Percentiles rank a stretch among this genome's conserved stretches.
phyloP scores from a whole-genome alignment of 2,329 filamentous ascomycete genomes.

The Thyridium curvatum region DNA sequence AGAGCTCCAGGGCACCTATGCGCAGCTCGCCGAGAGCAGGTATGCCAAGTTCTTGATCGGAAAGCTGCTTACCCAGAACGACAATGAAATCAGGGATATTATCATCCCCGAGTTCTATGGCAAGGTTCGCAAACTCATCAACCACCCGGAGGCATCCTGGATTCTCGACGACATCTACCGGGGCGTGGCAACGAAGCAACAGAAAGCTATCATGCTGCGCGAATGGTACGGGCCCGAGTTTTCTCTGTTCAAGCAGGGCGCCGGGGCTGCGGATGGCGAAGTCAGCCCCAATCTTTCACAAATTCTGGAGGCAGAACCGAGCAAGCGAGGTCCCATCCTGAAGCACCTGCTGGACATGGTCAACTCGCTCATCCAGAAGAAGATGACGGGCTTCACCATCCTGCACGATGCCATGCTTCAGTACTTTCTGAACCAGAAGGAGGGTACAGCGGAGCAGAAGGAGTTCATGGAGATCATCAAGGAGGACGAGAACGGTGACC shows the following conservation, averaged over 20 bases:
- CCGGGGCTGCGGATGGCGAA: constrained; percentile 17
- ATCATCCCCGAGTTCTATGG: constrained; percentile 95
- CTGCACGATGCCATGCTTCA: constrained; percentile 97
- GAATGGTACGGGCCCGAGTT: constrained; percentile 98
- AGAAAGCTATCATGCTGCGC: constrained; percentile 77
- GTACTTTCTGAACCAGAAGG: constrained; percentile 77
- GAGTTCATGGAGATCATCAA: constrained; percentile 89
- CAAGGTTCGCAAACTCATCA: constrained; percentile 85
- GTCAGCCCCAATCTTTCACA: constrained; percentile 62
- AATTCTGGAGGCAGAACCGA: constrained; percentile 71
- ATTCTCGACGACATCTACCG: constrained; percentile 97
- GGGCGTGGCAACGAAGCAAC: constrained; percentile 74
- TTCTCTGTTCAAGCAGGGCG: constrained; percentile 58
- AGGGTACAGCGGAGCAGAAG: constrained; percentile 72
- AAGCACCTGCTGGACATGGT: constrained; percentile 79
- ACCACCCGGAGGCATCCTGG: constrained; percentile 94
- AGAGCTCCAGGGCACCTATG: constrained; percentile 81
- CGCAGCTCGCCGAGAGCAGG: constrained; percentile 81
- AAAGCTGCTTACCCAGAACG: constrained; percentile 90
- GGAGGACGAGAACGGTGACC: constrained; percentile 82
- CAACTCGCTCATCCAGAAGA: constrained; percentile 92
- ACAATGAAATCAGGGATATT: constrained; percentile 77
- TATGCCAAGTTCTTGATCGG: constrained; percentile 98
- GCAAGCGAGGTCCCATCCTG: constrained; percentile 85
- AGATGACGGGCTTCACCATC: constrained; percentile 94